Percentiles rank a stretch among this genome's conserved stretches.
Evolutionary conservation across 768 basidiomycete species (phyloP).

Genomic region (Boletus rubroflammeus): DNA sequence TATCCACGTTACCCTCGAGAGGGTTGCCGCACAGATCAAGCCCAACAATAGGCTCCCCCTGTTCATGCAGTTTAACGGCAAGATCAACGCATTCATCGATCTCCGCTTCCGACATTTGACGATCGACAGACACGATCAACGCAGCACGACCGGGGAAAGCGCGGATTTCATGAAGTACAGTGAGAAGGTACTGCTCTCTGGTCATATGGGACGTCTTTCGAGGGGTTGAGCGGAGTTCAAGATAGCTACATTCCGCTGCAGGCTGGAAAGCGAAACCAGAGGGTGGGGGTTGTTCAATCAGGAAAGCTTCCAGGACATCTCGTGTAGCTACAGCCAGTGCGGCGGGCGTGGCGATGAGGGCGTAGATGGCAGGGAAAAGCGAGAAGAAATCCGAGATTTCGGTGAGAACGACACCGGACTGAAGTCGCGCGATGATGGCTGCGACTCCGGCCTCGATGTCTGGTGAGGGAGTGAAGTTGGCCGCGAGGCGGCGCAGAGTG

Average conservation of each 20-base stretch:
- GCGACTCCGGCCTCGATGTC: conserved; percentile 36
- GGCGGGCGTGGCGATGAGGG: conserved; percentile 59
- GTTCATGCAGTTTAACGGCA: conserved; percentile 49
- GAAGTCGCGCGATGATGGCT: conserved; percentile 40
- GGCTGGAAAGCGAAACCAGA: conserved; percentile 28
- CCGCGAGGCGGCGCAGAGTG: conserved; percentile 59
- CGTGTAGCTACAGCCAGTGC: conserved; percentile 53
- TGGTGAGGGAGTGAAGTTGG: conserved; percentile 31
- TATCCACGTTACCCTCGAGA: conserved; percentile 49
- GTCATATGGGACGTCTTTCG: conserved; percentile 56
- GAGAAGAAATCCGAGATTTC: conserved; percentile 68
- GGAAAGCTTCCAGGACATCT: conserved; percentile 64
- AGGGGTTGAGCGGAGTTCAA: conserved; percentile 85
- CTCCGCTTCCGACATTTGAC: conserved; percentile 53
- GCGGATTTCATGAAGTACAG: conserved; percentile 64
- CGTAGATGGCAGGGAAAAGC: conserved; percentile 77
- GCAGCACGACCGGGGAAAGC: conserved; percentile 52
- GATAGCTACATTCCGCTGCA: conserved; percentile 59
- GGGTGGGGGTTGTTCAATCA: conserved; percentile 32
- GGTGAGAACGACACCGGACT: conserved; percentile 41
- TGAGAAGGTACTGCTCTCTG: conserved; percentile 55
- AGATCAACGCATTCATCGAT: conserved; percentile 55
- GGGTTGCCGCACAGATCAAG: conserved; percentile 83
- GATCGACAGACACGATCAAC: conserved; percentile 73
- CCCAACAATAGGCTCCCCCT: conserved; percentile 66